Percentiles rank a stretch among this genome's conserved stretches.
Evolutionary conservation across 345 rosid genomes (phyloP).

Genomic region (Abelmoschus esculentus): DNA sequence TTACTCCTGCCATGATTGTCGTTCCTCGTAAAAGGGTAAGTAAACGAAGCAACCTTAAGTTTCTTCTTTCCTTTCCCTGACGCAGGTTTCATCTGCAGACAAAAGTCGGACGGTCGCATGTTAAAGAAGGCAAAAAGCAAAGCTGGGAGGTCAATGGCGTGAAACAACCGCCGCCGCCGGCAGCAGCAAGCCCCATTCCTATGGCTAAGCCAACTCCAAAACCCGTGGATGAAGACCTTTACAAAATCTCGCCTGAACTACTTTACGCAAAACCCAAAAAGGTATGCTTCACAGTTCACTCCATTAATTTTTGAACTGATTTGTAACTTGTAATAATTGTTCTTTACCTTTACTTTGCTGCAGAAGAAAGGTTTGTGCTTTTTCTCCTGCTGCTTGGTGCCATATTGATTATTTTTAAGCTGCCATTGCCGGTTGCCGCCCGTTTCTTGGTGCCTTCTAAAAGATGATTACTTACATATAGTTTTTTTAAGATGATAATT

Average conservation of each 20-base stretch:
- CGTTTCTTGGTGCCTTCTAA: not conserved
- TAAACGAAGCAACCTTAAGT: not conserved
- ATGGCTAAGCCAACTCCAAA: conserved; percentile 42
- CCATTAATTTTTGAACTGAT: not conserved
- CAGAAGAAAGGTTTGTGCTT: conserved; percentile 72
- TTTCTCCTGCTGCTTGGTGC: conserved; percentile 72
- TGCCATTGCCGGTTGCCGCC: no score
- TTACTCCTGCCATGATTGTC: conserved; percentile 84
- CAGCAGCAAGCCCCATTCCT: conserved; percentile 21
- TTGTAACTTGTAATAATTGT: not conserved
- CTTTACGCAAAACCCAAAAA: conserved; percentile 52
- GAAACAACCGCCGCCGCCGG: not conserved
- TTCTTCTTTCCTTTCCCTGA: not conserved
- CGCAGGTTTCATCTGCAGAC: conserved; percentile 20
- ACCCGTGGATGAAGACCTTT: conserved; percentile 88
- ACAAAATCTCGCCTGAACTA: conserved; percentile 71
- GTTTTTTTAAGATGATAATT: not conserved
- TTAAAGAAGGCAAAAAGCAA: conserved; percentile 21
- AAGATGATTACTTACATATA: not conserved
- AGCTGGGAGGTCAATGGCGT: conserved; percentile 22
- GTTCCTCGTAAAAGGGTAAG: conserved; percentile 77
- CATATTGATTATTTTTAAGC: conserved; percentile 28
- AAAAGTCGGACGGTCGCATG: conserved; percentile 22
- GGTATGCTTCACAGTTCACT: conserved; percentile 30
- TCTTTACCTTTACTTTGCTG: conserved; percentile 5